These are phyloP conservation scores for Colletotrichum cordylinicola DNA, from an alignment of 2,329 filamentous ascomycete genomes.

Conservation along the genomic window DNA sequence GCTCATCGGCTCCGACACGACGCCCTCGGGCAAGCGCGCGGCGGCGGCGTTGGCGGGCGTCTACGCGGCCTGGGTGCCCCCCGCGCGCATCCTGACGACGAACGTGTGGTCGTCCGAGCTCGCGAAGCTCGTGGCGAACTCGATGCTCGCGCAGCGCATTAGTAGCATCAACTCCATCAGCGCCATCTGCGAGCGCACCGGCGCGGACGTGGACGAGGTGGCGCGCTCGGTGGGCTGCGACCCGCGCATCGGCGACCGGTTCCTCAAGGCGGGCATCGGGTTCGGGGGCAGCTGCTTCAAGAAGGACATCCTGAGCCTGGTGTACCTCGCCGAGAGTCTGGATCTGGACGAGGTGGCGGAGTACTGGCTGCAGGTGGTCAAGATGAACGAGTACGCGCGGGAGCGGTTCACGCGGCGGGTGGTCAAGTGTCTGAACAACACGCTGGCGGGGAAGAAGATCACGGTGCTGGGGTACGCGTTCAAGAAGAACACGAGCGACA, in stretches of 20 bases:
- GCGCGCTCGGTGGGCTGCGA: constrained; percentile 72
- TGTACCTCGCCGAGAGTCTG: constrained; percentile 76
- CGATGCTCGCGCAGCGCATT: constrained; percentile 80
- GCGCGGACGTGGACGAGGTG: constrained; percentile 77
- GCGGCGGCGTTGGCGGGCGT: constrained; percentile 68
- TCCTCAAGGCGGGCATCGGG: constrained; percentile 76
- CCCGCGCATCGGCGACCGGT: constrained; percentile 72
- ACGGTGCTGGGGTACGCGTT: constrained; percentile 78
- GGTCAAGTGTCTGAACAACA: constrained; percentile 71
- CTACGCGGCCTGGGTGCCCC: constrained; percentile 75
- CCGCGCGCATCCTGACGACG: constrained; percentile 70
- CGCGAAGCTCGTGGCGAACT: constrained; percentile 79
- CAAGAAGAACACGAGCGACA: constrained; percentile 81
- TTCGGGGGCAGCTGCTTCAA: constrained; percentile 85
- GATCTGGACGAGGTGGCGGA: constrained; percentile 73
- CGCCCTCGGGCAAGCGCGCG: constrained; percentile 63
- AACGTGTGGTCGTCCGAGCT: constrained; percentile 82
- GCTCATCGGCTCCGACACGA: constrained; percentile 73
- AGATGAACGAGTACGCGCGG: constrained; percentile 78
- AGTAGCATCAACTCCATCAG: constrained; percentile 82
- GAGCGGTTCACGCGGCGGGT: constrained; percentile 71
- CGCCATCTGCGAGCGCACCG: constrained; percentile 77
- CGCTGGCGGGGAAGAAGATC: constrained; percentile 73
- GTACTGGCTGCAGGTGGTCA: constrained; percentile 77
- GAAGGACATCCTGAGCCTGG: constrained; percentile 77